These are phyloP conservation scores for Penicillium antarcticum DNA, from an alignment of 495 filamentous ascomycete genomes.

Conservation along the genomic window DNA sequence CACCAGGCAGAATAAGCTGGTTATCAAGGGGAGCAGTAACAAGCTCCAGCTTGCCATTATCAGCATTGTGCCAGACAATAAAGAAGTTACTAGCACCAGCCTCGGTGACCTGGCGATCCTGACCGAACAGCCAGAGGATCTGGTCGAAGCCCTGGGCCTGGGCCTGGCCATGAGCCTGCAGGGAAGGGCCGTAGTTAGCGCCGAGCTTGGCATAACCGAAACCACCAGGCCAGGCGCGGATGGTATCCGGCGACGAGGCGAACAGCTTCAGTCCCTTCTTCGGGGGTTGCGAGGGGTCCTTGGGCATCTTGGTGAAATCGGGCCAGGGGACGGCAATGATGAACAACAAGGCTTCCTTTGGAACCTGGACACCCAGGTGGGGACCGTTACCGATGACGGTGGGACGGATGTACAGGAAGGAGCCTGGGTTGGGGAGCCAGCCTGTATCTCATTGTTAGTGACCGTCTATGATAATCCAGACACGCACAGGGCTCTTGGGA, in stretches of 20 bases:
- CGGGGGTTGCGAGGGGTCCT: slow-evolving; percentile 16
- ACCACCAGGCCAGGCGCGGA: slow-evolving; percentile 89
- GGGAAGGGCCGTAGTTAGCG: slow-evolving; percentile 83
- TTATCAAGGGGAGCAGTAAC: slow-evolving; percentile 80
- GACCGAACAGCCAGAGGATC: slow-evolving; percentile 87
- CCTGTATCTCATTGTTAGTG: slow-evolving; percentile 32
- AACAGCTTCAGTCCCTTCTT: slow-evolving; percentile 68
- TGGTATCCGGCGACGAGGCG: slow-evolving; percentile 69
- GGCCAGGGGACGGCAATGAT: slow-evolving; percentile 78
- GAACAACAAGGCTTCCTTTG: slow-evolving; percentile 80
- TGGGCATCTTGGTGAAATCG: slow-evolving; percentile 39
- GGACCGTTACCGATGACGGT: slow-evolving; percentile 79
- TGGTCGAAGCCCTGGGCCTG: slow-evolving; percentile 71
- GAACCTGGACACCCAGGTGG: slow-evolving; percentile 76
- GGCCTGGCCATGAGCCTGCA: slow-evolving; percentile 74
- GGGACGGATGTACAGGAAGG: slow-evolving; percentile 78
- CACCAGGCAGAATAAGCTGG: slow-evolving; percentile 79
- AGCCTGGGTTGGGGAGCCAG: slow-evolving; percentile 69
- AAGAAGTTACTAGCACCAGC: slow-evolving; percentile 94
- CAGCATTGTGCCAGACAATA: slow-evolving; percentile 69
- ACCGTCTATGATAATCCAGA: not conserved
- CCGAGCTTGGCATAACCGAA: slow-evolving; percentile 89
- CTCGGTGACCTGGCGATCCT: slow-evolving; percentile 75
- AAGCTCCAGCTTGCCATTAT: slow-evolving; percentile 64
- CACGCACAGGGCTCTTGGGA: slow-evolving; percentile 6